These are phyloP conservation scores for Dioscorea alata DNA, from an alignment of 106 monocot genomes.

Conservation along the genomic window DNA sequence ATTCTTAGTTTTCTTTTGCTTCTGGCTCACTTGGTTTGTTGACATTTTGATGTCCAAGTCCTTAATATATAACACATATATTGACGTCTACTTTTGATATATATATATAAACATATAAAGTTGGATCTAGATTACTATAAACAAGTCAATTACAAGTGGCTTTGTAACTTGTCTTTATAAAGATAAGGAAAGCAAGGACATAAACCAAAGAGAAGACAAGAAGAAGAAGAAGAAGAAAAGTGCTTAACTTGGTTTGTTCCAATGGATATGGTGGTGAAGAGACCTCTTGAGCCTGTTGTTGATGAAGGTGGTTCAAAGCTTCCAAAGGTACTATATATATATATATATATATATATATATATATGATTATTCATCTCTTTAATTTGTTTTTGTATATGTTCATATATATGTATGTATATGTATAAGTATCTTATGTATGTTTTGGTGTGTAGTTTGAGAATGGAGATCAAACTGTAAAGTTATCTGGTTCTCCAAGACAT, in stretches of 20 bases:
- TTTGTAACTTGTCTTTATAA: slow-evolving; percentile 5
- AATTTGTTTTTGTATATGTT: background rate
- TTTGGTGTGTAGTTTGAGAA: slow-evolving; percentile 6
- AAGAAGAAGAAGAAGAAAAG: too few species aligned
- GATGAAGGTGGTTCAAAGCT: slow-evolving; percentile 7
- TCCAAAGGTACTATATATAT: slow-evolving; percentile 6
- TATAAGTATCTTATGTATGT: background rate
- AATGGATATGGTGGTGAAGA: slow-evolving; percentile 25
- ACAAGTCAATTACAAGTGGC: slow-evolving; percentile 17
- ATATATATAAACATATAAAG: slow-evolving; percentile 13
- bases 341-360: background rate
- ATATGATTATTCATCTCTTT: background rate
- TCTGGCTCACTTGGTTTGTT: slow-evolving; percentile 10
- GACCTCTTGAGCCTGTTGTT: background rate
- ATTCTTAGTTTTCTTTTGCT: slow-evolving; percentile 16
- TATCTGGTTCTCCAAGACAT: background rate
- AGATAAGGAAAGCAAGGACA: background rate
- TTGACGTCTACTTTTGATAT: too few species aligned
- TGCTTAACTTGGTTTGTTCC: background rate
- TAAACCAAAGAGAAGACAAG: background rate
- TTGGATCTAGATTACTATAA: slow-evolving; percentile 20
- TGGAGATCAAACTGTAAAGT: background rate
- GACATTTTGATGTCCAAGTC: slow-evolving; percentile 10
- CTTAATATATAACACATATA: background rate
- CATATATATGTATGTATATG: background rate